Conservation (phyloP, 768 basidiomycete genomes). For the Kwoniella sp. region DNA sequence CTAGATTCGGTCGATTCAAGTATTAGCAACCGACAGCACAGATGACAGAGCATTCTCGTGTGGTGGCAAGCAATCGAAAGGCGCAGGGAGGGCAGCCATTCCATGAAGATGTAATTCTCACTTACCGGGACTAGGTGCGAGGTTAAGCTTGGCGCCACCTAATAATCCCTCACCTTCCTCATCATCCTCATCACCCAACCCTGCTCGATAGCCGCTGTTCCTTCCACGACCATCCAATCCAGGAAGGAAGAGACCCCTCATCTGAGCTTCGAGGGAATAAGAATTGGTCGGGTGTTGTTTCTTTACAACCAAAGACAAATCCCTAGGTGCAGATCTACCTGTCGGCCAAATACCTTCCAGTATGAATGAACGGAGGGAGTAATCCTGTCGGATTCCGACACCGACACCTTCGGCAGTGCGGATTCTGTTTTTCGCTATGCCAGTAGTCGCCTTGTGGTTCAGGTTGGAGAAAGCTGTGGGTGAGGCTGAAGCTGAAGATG, state of each 20-base stretch:
- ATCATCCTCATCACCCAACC: conserved; percentile 1
- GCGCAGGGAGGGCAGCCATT: neutral
- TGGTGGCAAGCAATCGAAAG: too few species aligned
- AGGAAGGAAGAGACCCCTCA: too few species aligned
- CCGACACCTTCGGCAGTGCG: too few species aligned
- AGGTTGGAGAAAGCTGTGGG: too few species aligned
- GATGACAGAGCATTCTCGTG: too few species aligned
- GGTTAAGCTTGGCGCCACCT: neutral
- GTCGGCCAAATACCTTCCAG: conserved; percentile 10
- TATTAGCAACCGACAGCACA: too few species aligned
- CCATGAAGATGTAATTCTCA: neutral
- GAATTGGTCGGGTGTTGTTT: neutral
- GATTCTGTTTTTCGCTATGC: too few species aligned
- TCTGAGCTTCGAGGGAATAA: neutral
- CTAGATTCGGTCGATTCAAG: neutral
- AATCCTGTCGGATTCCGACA: neutral
- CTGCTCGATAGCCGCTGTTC: too few species aligned
- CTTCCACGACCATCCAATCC: too few species aligned
- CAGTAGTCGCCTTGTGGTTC: too few species aligned
- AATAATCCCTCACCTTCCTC: conserved; percentile 4
- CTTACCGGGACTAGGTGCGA: conserved; percentile 11
- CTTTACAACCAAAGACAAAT: neutral
- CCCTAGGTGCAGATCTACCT: conserved; percentile 8
- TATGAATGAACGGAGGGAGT: conserved; percentile 3
- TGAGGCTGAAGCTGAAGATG: too few species aligned